phyloP scores from a whole-genome alignment of 176 grass and related monocot species.

The Eragrostis curvula region DNA sequence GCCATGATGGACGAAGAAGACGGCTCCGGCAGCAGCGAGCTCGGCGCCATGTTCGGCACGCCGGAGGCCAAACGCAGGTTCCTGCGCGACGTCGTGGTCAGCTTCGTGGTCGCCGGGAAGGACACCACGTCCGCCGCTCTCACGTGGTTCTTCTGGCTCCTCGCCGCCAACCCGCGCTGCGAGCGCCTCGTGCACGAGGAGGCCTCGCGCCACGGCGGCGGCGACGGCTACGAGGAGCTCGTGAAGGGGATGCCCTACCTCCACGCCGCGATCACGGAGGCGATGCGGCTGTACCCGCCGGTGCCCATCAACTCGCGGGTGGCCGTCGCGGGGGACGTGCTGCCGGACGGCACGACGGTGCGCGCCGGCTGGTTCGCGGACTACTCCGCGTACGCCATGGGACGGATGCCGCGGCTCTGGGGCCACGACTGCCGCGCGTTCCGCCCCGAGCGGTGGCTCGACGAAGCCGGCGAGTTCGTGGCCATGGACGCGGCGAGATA shows the following conservation, averaged over 20 bases:
- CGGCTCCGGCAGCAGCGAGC: slow-evolving; percentile 16
- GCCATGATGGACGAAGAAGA: slow-evolving; percentile 56
- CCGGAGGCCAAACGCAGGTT: slow-evolving; percentile 54
- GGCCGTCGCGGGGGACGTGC: slow-evolving; percentile 50
- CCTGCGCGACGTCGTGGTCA: slow-evolving; percentile 70
- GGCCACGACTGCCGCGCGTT: slow-evolving; percentile 45
- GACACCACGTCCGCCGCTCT: slow-evolving; percentile 62
- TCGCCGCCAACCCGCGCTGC: slow-evolving; percentile 50
- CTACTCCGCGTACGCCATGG: slow-evolving; percentile 76
- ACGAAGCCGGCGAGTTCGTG: slow-evolving; percentile 44
- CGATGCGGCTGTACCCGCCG: slow-evolving; percentile 81
- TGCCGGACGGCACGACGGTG: slow-evolving; percentile 75
- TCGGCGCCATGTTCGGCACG: slow-evolving; percentile 45
- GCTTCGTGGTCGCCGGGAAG: slow-evolving; percentile 73
- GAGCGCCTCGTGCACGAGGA: slow-evolving; percentile 53
- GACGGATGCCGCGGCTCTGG: slow-evolving; percentile 59
- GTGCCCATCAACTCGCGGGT: slow-evolving; percentile 61
- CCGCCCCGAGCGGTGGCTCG: slow-evolving; percentile 65
- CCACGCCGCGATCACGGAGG: slow-evolving; percentile 66
- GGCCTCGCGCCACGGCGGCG: slow-evolving; percentile 25
- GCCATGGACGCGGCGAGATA: slow-evolving; percentile 49
- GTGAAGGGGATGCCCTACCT: slow-evolving; percentile 67
- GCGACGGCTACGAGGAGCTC: slow-evolving; percentile 38
- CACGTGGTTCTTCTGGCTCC: slow-evolving; percentile 84
- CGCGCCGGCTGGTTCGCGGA: slow-evolving; percentile 60